A percentile compares a stretch with the other conserved stretches of the same genome.
These are phyloP conservation scores for Schizopora paradoxa DNA, from an alignment of 1,284 basidiomycete species.

Conservation along the genomic window DNA sequence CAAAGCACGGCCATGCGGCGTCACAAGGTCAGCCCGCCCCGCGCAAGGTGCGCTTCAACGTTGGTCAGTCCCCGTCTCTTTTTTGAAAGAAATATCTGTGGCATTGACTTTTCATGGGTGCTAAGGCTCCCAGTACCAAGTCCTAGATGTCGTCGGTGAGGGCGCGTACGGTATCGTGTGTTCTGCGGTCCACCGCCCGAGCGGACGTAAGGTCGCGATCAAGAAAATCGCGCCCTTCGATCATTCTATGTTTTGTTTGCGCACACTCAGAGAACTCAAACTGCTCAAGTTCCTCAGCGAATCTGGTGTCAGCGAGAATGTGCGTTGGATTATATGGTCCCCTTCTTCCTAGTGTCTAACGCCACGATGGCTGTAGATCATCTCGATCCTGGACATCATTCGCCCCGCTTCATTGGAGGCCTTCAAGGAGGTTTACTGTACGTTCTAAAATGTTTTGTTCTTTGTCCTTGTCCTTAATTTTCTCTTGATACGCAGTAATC, in stretches of 20 bases:
- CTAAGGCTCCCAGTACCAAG: slow-evolving; percentile 75
- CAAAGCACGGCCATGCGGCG: slow-evolving; percentile 58
- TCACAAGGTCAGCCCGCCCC: slow-evolving; percentile 64
- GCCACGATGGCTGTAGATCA: slow-evolving; percentile 57
- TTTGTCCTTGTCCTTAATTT: slow-evolving; percentile 2
- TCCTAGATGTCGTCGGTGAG: slow-evolving; percentile 87
- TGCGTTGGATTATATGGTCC: slow-evolving; percentile 36
- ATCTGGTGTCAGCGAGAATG: slow-evolving; percentile 90
- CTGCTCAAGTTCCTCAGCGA: slow-evolving; percentile 87
- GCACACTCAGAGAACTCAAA: slow-evolving; percentile 84
- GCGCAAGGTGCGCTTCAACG: slow-evolving; percentile 88
- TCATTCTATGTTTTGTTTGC: slow-evolving; percentile 86
- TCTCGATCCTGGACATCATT: slow-evolving; percentile 93
- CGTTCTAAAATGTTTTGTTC: slow-evolving; percentile 27
- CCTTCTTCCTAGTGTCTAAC: slow-evolving; percentile 12
- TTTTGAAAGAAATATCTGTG: slow-evolving; percentile 4
- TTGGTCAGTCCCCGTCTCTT: slow-evolving; percentile 52
- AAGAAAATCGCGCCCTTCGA: slow-evolving; percentile 93
- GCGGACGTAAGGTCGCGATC: slow-evolving; percentile 78
- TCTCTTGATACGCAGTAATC: slow-evolving; percentile 45
- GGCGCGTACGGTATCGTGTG: slow-evolving; percentile 88
- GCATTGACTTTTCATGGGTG: not conserved
- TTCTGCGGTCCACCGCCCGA: slow-evolving; percentile 78
- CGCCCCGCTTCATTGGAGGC: slow-evolving; percentile 82
- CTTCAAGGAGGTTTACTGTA: slow-evolving; percentile 91